Base-by-base conservation (phyloP, 352 stramenopile genomes). In the Phytopythium kandeliae region DNA sequence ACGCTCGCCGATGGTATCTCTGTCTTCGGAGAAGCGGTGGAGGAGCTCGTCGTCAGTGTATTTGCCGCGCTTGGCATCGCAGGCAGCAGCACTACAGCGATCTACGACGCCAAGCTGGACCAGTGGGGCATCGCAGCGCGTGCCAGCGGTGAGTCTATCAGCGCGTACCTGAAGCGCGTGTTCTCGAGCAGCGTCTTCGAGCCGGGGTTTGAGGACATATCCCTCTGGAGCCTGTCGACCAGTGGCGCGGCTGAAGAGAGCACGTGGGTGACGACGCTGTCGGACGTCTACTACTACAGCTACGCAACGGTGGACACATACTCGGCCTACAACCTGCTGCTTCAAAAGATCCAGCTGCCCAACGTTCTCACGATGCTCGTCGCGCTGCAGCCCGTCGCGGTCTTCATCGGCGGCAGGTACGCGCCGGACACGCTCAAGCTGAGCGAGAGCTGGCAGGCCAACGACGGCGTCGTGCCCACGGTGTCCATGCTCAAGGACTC, bases 211-310 rank as follows among this genome's bases (percentile, higher is more conserved):
- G 68, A 74, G 59, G 71, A 78, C 48, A 49, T 74, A 0, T 67
- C 53, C 44, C 49, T 78, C 0, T 79, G 69, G 66, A 79, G 67
- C 52, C 55, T 81, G 45, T 79, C 70, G 10, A 77, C 62, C 7
- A 15, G 42, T 2, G 73, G 73, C n/a, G 69, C 73, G 16, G 63
- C 62, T 17, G 73, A 85, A 45, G 73, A 85, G 38, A 66, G 55
- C 13, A 63, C 60, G 33, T 85, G 73, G 70, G 69, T 82, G 16
- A 63, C 62, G 43, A 85, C 71, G 40, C 60, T 83, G 6, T 52
- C 67, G 25, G 60, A 76, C 46, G 62, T 85, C 11, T 82, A 77
- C 58, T 83, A 86, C 63, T 86, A 71, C 44, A 82, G 68, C 54
- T 78, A 75, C 54, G 48, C 56, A n/a, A 83, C 66, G 3, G 35